phyloP scores from a whole-genome alignment of 2,329 filamentous ascomycete species.

The Pezicula rhizophila region DNA sequence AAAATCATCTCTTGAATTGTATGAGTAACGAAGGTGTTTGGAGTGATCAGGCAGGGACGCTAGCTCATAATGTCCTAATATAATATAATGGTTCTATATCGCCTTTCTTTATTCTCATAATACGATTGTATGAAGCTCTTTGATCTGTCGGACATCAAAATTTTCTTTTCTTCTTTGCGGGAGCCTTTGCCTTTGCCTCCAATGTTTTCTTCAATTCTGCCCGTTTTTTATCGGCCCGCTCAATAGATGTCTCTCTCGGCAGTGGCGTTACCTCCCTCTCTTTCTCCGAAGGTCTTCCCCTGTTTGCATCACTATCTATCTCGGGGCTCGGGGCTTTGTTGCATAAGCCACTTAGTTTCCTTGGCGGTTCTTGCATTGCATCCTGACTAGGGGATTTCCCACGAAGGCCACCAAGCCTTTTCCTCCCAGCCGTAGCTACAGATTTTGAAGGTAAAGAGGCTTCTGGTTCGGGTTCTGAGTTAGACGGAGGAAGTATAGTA shows the following conservation, averaged over 20 bases:
- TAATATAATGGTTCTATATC: too few species aligned
- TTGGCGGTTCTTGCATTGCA: background rate
- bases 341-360: background rate
- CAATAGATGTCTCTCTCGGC: constrained; percentile 22
- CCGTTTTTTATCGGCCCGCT: constrained; percentile 26
- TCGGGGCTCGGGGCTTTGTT: background rate
- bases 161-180: constrained; percentile 28
- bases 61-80: too few species aligned
- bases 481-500: background rate
- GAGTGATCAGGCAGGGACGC: background rate
- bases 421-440: constrained; percentile 5
- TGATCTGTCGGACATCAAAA: constrained; percentile 16
- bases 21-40: background rate
- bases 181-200: constrained; percentile 25
- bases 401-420: constrained; percentile 19
- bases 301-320: background rate
- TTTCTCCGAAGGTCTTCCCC: constrained; percentile 7
- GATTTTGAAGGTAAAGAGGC: background rate
- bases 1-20: background rate
- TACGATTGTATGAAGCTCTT: too few species aligned
- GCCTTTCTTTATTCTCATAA: too few species aligned
- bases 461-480: background rate
- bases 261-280: constrained; percentile 11
- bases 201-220: constrained; percentile 22
- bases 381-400: background rate